These are phyloP conservation scores for Xylariaceae sp. DNA, from an alignment of 2,329 filamentous ascomycete genomes.

Conservation along the genomic window DNA sequence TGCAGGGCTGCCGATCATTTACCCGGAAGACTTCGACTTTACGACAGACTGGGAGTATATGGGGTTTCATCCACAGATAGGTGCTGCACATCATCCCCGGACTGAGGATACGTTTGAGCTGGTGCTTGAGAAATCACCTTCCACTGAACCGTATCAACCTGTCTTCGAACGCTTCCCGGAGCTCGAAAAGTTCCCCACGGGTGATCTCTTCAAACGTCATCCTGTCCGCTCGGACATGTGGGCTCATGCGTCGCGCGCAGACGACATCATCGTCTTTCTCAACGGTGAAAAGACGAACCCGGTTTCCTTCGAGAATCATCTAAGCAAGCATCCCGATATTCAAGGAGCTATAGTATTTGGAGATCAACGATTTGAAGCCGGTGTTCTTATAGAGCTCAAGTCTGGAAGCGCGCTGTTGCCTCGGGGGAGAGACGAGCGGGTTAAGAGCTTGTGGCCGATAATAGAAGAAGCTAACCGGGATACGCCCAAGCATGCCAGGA, in stretches of 20 bases:
- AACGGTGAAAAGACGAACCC: constrained; percentile 15
- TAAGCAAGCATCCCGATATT: constrained; percentile 2
- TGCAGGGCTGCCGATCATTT: constrained; percentile 13
- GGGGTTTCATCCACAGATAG: neutral
- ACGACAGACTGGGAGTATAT: neutral
- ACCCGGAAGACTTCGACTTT: constrained; percentile 8
- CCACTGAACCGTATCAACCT: constrained; percentile 1
- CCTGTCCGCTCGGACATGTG: neutral
- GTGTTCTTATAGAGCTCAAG: constrained; percentile 11
- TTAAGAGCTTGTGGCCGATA: constrained; percentile 6
- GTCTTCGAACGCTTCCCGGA: constrained; percentile 3
- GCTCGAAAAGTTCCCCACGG: constrained; percentile 2
- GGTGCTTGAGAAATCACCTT: neutral
- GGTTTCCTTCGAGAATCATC: constrained; percentile 8
- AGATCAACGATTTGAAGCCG: constrained; percentile 10
- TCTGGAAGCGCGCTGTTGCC: neutral
- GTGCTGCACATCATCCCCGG: neutral
- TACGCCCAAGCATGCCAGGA: constrained; percentile 8
- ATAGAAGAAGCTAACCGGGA: constrained; percentile 11
- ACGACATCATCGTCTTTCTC: constrained; percentile 15
- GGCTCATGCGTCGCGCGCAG: neutral
- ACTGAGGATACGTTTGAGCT: constrained; percentile 6
- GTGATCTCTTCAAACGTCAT: constrained; percentile 5
- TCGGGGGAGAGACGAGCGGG: neutral
- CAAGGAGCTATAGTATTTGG: constrained; percentile 10